Evolutionary conservation across 2,329 filamentous ascomycete genomes (phyloP), one percentile per base, ranked within the genome.

Genomic region (Paracoccidioides lutzii): DNA sequence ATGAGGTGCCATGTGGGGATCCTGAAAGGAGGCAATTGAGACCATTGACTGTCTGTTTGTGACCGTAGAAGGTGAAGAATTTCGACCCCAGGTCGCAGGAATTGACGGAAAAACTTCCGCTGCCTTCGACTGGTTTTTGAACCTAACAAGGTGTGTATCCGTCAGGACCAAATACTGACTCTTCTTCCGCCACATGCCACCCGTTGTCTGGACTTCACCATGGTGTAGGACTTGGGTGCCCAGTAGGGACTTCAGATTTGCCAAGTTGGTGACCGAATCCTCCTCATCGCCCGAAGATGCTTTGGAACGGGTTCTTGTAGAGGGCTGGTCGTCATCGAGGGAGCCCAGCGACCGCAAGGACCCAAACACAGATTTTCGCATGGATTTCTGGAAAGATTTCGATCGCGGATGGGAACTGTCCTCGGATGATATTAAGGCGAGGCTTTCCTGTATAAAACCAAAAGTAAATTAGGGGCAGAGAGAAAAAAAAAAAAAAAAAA

Each of bases 91-190:
- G 53, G 69, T 69, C 9, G 68, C 61, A 2, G 74, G 72, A 53
- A 81, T 77, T 4, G 69, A 73, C 48, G 78, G 76, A 61, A 87
- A 87, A 42, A 76, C 73, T 57, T 87, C 84, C 33, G 78, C 75
- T 10, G 84, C 84, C 66, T 84, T 84, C 46, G 75, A 71, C 61
- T 85, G 81, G 63, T 74, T 84, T 67, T 87, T 85, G 73, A 84
- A 87, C 10, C 84, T 78, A 55, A 87, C 71, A 55, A 88, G 70
- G 66, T 87, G 81, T 5, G 78, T 80, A 60, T 87, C 84, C 5
- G 83, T 88, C 60, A 88, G 72, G 12, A 87, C 84, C 55, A 88
- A 72, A 63, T 85, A 88, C 66, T 87, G 83, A 68, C 83, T 85
- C 71, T 85, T 85, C 71, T 85, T 86, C 66, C 83, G 76, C 69